A percentile compares a stretch with the other conserved stretches of the same genome.
These are phyloP conservation scores for Inosperma sp. DNA, from an alignment of 768 basidiomycete genomes.

Conservation along the genomic window DNA sequence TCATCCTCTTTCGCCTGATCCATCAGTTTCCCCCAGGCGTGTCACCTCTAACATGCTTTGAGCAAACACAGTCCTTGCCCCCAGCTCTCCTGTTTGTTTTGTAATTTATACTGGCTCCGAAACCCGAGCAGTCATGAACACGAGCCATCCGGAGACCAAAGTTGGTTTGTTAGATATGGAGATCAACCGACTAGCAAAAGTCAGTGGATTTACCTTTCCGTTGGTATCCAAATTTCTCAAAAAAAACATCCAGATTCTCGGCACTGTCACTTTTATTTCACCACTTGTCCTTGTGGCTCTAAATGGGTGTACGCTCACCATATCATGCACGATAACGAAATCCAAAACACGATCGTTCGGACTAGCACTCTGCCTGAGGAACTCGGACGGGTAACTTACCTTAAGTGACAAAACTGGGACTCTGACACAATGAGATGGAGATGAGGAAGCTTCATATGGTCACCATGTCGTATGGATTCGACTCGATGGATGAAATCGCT, in stretches of 20 bases:
- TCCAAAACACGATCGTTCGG: conserved; percentile 91
- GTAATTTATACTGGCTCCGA: conserved; percentile 93
- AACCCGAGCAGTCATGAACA: conserved; percentile 98
- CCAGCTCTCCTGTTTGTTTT: conserved; percentile 88
- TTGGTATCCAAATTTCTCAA: not conserved
- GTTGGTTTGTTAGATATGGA: conserved; percentile 88
- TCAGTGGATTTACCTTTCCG: conserved; percentile 39
- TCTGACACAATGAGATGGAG: conserved; percentile 98
- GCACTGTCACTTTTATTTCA: conserved; percentile 87
- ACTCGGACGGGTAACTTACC: conserved; percentile 90
- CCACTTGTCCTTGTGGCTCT: conserved; percentile 90
- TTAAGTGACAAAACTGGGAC: conserved; percentile 99
- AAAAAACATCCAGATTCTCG: conserved; percentile 65
- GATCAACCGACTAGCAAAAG: conserved; percentile 95
- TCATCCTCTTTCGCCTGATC: conserved; percentile 37
- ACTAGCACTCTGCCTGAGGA: conserved; percentile 98
- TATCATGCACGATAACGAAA: conserved; percentile 90
- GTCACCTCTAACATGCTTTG: conserved; percentile 91
- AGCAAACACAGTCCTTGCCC: conserved; percentile 96
- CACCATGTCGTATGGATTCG: conserved; percentile 93
- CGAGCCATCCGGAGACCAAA: conserved; percentile 94
- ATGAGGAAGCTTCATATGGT: conserved; percentile 99
- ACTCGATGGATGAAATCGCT: conserved; percentile 98
- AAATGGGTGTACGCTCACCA: conserved; percentile 96
- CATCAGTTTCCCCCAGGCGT: conserved; percentile 49